Evolutionary conservation across 2,329 filamentous ascomycete genomes (phyloP).

Genomic region (Daldinia sp.): DNA sequence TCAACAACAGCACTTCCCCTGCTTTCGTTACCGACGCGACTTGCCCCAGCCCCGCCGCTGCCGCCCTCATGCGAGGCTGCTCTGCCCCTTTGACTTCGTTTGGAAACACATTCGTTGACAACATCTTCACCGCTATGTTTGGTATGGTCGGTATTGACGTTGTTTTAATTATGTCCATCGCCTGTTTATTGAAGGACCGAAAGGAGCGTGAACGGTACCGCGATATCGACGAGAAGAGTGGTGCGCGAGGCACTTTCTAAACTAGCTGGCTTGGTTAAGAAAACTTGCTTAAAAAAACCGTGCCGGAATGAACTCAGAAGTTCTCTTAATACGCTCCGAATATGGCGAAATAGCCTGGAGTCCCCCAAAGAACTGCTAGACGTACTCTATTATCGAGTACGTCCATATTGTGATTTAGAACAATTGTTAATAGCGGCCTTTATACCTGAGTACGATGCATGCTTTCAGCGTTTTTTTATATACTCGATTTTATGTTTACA

Average conservation of each 20-base stretch:
- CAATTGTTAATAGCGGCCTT: conserved; percentile 28
- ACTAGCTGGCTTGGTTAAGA: conserved; percentile 15
- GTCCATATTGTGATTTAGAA: conserved; percentile 20
- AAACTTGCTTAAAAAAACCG: not conserved
- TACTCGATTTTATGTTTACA: conserved; percentile 25
- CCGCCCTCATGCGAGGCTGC: conserved; percentile 77
- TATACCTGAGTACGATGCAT: conserved; percentile 12
- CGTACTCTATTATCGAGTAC: conserved; percentile 8
- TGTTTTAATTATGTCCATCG: conserved; percentile 75
- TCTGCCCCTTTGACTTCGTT: conserved; percentile 75
- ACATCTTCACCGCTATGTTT: conserved; percentile 83
- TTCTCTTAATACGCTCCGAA: conserved; percentile 4
- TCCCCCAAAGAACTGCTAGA: conserved; percentile 5
- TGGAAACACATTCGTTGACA: conserved; percentile 77
- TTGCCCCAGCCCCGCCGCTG: conserved; percentile 77
- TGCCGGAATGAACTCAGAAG: not conserved
- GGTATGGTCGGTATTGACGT: conserved; percentile 80
- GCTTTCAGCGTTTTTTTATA: conserved; percentile 37
- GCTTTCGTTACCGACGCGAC: conserved; percentile 76
- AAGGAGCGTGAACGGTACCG: conserved; percentile 83
- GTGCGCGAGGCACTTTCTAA: conserved; percentile 64
- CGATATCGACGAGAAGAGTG: conserved; percentile 83
- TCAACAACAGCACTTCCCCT: conserved; percentile 77
- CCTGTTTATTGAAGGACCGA: conserved; percentile 83
- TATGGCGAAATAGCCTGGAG: conserved; percentile 9